Conservation (phyloP, 2,329 filamentous ascomycete genomes). For the Teratosphaeria destructans region DNA sequence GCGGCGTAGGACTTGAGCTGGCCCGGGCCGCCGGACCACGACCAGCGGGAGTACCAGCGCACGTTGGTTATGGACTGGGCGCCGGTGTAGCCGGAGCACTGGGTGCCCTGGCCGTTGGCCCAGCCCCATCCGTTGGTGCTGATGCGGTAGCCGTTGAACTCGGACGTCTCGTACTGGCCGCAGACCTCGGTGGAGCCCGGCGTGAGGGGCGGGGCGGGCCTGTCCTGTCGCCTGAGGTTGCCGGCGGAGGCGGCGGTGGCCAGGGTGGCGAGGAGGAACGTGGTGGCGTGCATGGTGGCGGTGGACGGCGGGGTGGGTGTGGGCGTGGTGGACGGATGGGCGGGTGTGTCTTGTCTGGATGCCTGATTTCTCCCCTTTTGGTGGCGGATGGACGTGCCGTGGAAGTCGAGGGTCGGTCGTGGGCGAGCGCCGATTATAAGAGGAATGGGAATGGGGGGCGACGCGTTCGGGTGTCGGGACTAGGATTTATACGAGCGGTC, state of each 20-base stretch:
- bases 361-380: background rate
- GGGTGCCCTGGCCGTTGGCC: slow-evolving; percentile 7
- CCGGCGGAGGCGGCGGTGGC: background rate
- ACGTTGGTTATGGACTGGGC: slow-evolving; percentile 7
- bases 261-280: background rate
- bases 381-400: background rate
- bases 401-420: too few species aligned
- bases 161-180: slow-evolving; percentile 3
- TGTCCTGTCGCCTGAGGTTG: background rate
- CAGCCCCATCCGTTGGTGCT: slow-evolving; percentile 14
- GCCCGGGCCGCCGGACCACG: slow-evolving; percentile 14
- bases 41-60: slow-evolving; percentile 12
- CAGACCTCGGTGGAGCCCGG: slow-evolving; percentile 1
- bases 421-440: too few species aligned
- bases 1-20: slow-evolving; percentile 35
- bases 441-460: too few species aligned
- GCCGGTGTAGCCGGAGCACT: slow-evolving; percentile 13
- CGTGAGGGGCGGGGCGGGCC: background rate
- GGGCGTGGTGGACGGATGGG: too few species aligned
- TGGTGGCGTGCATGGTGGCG: background rate
- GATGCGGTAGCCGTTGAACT: slow-evolving; percentile 8
- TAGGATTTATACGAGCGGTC: background rate
- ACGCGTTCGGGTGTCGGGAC: background rate
- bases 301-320: too few species aligned
- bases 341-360: too few species aligned